Base-by-base conservation (phyloP, 2,329 filamentous ascomycete genomes). In the Claviceps paspali region DNA sequence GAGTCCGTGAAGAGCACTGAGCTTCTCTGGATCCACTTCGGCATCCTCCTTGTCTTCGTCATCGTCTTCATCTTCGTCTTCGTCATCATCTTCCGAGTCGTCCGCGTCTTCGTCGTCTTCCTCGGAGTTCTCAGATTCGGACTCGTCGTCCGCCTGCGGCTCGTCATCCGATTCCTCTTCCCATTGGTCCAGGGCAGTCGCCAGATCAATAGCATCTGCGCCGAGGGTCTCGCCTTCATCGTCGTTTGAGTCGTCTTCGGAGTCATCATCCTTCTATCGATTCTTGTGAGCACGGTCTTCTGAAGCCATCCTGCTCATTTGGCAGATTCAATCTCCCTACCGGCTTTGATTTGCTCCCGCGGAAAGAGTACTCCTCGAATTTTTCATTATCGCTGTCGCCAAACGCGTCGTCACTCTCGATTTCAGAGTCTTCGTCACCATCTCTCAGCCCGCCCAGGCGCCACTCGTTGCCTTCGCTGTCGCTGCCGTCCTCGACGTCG, bases 381-480 rank as follows among this genome's bases (percentile, higher is more conserved):
- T 70, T 72, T 53, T 93, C 87, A 50, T 91, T 79, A 50, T 94
- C 87, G 49, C 83, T 91, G 45, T 83, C 79, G 3, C 85, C 83
- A 65, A 94, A 85, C 2, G 88, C 87, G 50, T 92, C 84, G 52
- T 78, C 73, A 47, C 70, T 75, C 46, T 78, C 75, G 37, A 77
- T 70, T 41, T 77, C 73, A 5, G 73, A 77, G 47, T 78, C 73
- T 15, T 76, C 68, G 27, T 76, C 73, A 23, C 69, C 68, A 12
- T 62, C 63, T 17, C 63, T 65, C 5, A 73, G 41, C 9, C 59
- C 65, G 19, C 87, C 86, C 35, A 93, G 65, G 35, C 70, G 78
- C 85, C 85, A 94, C 51, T 82, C 76, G 49, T 92, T 82, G 17
- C 85, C 86, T 42, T 87, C 82, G 42, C 80, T 84, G 52, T 94